Base-by-base conservation (phyloP, 169 alveolate species). In the Plasmodium inui region DNA sequence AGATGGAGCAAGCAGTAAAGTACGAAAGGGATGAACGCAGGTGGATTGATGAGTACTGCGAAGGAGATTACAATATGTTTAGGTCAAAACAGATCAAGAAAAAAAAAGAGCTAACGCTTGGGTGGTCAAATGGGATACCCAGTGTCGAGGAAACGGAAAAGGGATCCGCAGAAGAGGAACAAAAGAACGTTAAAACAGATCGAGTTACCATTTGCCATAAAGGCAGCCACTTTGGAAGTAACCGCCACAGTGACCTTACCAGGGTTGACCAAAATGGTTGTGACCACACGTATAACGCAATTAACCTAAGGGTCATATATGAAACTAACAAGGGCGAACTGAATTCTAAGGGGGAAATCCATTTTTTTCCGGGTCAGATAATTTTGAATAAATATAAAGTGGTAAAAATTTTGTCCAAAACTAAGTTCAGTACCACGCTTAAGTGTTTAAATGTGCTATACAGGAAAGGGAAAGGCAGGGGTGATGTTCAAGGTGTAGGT, bases 251-350 rank as follows among this genome's bases (percentile, higher is more conserved):
- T 50, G 19, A 37, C 76, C 19, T 10, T 22, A 73, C 26, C 53
- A 26, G 39, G 10, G 84, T 70, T 34, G 61, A 37, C 10, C 57
- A 90, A 46, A 90, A 73, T 94, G 30, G 44, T 46, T 82, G 30
- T 82, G 32, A 81, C 46, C 34, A 86, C 81, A 95, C 95, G 71
- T 97, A 97, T 85, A 98, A 98, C 84, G 94, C 97, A 88, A 97
- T 96, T 85, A 96, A 97, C 76, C 89, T 98, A 81, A 97, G 97
- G 95, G 98, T 98, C 30, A 97, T 98, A 8, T 97, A 96, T 83
- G 99, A 98, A 94, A 96, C 98, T 50, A 98, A 98, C 80, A 97
- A 97, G 93, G 96, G 98, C 14, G 99, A 98, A 2, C 97, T 96
- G 90, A 98, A 97, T 82, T 98, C 96, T 79, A 96, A 98, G 0